Base-by-base conservation (phyloP, 2,329 filamentous ascomycete species). In the Hymenoscyphus occultus region DNA sequence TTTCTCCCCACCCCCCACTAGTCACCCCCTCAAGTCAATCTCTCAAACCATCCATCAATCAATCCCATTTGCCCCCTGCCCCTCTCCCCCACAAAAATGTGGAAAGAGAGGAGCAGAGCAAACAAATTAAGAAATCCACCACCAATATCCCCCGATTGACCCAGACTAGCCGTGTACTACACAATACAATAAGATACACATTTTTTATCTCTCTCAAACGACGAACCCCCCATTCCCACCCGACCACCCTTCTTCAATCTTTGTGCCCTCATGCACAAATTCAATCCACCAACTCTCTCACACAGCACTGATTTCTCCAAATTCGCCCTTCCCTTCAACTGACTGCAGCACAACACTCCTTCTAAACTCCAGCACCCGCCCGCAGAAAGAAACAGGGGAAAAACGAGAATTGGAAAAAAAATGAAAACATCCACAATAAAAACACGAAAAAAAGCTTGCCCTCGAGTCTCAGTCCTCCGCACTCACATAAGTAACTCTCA, bases 111-210 rank as follows among this genome's bases (percentile, higher is more conserved):
- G 32, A 35, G 42, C 42, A 14, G 19, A 19, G n/a, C 16, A 12
- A 51, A 51, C 2, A 51, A 51, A n/a, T 51, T 19, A 51, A 7
- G 22, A 19, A 51, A 51, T 35, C 32, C 32, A 35, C 32, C 32
- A 35, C 32, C 32, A 16, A n/a, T n/a, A 51, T 5, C 45, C n/a
- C 45, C 45, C n/a, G 19, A 51, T 51, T 51, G 45, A 51, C 45
- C 32, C 19, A 19, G n/a, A 51, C 45, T 51, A 51, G 45, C n/a
- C 22, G 45, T 51, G 45, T 19, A 61, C 59, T 61, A 61, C 40
- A 61, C 59, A 61, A 61, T 61, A 61, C 59, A 61, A 61, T 61
- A 61, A 61, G 59, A 61, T 61, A 61, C 59, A 61, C 59, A 51
- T 31, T 7, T 51, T 14, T 13, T 14, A 28, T 22, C 40, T 35